Evolutionary conservation across 2,329 filamentous ascomycete genomes (phyloP), one percentile per base, ranked within the genome.

Genomic region (Fusarium sacchari): DNA sequence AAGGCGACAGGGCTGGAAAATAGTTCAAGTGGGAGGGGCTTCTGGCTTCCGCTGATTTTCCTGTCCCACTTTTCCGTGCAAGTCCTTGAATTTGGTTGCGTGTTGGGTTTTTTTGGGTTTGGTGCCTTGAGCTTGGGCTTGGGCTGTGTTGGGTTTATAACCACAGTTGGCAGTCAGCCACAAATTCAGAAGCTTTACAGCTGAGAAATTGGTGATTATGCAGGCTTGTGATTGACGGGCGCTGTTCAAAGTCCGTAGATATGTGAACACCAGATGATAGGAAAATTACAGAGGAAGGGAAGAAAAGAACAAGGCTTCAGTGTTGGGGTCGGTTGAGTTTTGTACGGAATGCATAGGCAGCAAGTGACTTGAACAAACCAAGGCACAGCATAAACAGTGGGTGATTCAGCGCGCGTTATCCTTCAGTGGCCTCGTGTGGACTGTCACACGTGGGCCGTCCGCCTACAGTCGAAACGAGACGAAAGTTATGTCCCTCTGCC

Each of bases 1-100:
- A 67, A 67, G 64, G 42, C 59, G 46, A 57, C 67, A 56, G 70
- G 52, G 57, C 36, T 59, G 43, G 52, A 67, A 71, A 64, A 71
- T 68, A 73, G 71, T 60, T 47, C 62, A 67, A 59, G 64, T 60
- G 65, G 72, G 71, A 61, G 65, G 59, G 66, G 63, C 55, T 62
- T 50, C 49, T 40, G 50, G 70, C 47, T 69, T 64, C 53, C 47
- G 58, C 26, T 40, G 49, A 44, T 32, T 64, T 55, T 53, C 42
- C 20, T 40, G 71, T 37, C 60, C 75, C 75, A 74, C 75, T 76
- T 60, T 61, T 60, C 52, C 53, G 40, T 60, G 56, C 47, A 60
- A 46, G 44, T 65, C 57, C 37, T 61, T 59, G 64, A 64, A 62
- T 58, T 74, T 72, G 53, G 53, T 37, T 67, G 52, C 42, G 59